Evolutionary conservation across 371 early-diverging fungal genomes (phyloP), one percentile per base, ranked within the genome.

Genomic region (Mycotypha africana): DNA sequence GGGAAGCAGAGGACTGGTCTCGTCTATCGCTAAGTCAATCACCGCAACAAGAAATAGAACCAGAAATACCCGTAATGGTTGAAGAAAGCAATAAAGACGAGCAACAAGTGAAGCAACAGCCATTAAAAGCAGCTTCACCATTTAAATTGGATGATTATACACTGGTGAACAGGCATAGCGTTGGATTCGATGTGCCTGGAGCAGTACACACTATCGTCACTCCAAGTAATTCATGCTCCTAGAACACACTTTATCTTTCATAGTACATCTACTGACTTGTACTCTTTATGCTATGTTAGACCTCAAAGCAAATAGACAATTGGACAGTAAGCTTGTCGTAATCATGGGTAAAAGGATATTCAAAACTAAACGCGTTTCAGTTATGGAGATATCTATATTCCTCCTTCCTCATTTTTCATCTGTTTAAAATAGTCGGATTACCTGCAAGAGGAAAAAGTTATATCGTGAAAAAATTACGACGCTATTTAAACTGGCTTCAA

Each of bases 381-480:
- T n/a, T n/a, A n/a, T n/a, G n/a, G n/a, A n/a, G n/a, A n/a, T n/a
- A n/a, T n/a, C n/a, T 32, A 23, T 28, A 16, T 9, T n/a, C 36
- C 42, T 17, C 34, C 21, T 24, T n/a, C n/a, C n/a, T 30, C 34
- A 30, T 44, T n/a, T n/a, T 22, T 30, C n/a, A n/a, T n/a, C n/a
- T n/a, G n/a, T n/a, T n/a, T n/a, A n/a, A n/a, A n/a, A n/a, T 43
- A 84, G 88, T 89, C 34, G 93, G 93, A 4, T 62, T 93, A 39
- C 93, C 93, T 15, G 93, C 92, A 7, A 72, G 93, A 47, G 93
- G 93, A 35, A 93, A 93, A 60, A 85, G 85, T 49, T 93, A 91
- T 58, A 84, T 93, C 51, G 87, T 87, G 57, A 88, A 90, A 61
- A 93, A 93, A 59, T 65, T 93, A 21, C 72, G 82, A 48, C 75